A percentile compares a stretch with the other conserved stretches of the same genome.
Evolutionary conservation across 176 grass and related monocot species (phyloP).

Genomic region (Carex scoparia): DNA sequence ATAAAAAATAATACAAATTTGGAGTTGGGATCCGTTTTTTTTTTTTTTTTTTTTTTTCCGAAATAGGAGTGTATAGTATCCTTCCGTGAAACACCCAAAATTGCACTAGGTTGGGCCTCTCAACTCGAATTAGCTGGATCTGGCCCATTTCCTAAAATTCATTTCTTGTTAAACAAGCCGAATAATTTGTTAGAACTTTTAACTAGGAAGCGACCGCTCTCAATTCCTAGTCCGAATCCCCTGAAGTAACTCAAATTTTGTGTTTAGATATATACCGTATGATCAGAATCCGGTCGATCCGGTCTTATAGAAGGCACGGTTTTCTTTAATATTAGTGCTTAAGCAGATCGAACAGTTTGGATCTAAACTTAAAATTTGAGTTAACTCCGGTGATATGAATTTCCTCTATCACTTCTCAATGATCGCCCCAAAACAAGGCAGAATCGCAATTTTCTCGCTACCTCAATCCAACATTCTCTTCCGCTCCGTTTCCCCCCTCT

Average conservation of each 20-base stretch:
- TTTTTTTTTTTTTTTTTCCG: no score
- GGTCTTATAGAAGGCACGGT: no score
- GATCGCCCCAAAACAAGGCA: not conserved
- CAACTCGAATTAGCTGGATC: not conserved
- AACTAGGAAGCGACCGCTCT: not conserved
- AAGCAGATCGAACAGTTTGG: no score
- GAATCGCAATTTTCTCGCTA: not conserved
- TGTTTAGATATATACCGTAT: no score
- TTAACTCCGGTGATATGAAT: no score
- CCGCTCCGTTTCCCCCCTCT: not conserved
- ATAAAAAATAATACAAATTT: no score
- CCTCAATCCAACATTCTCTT: not conserved
- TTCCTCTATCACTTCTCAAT: not conserved
- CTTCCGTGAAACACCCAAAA: not conserved
- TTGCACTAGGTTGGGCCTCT: not conserved
- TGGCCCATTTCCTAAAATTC: not conserved
- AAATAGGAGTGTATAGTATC: not conserved
- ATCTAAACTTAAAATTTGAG: no score
- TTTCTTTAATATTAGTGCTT: no score
- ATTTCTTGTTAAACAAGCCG: not conserved
- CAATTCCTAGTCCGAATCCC: no score
- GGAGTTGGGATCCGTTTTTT: no score
- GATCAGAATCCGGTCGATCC: no score
- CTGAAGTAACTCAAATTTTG: no score
- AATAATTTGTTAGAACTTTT: not conserved